phyloP scores from a whole-genome alignment of 75 land plant genomes.

The Pinus tabuliformis region DNA sequence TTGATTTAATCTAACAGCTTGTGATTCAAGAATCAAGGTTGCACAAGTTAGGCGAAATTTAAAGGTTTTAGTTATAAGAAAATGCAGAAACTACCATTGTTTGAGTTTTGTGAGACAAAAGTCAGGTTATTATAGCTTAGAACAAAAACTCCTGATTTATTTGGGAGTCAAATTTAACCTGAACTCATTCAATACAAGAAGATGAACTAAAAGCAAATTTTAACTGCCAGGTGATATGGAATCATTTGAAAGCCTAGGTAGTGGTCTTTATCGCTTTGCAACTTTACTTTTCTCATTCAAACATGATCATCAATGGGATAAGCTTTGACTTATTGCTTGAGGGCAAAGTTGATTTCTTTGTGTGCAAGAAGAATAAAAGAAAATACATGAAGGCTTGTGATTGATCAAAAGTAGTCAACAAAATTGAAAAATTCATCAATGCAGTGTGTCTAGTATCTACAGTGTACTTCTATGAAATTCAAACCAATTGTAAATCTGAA shows the following conservation, averaged over 20 bases:
- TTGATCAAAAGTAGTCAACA: background rate
- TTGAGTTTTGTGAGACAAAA: background rate
- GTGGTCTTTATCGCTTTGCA: background rate
- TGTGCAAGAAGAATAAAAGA: background rate
- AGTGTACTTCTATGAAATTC: background rate
- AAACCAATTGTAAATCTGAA: background rate
- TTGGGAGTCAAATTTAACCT: background rate
- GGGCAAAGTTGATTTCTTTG: constrained; percentile 4
- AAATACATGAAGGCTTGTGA: background rate
- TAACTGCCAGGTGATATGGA: background rate
- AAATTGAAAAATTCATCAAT: background rate
- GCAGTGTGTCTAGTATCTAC: background rate
- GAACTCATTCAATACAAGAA: background rate
- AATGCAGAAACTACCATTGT: background rate
- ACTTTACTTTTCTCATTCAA: no score
- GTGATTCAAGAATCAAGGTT: background rate
- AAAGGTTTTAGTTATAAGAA: background rate
- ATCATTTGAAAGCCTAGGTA: background rate
- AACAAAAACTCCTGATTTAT: background rate
- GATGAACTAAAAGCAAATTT: background rate
- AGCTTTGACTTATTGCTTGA: background rate
- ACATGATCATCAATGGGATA: no score
- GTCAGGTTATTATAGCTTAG: background rate
- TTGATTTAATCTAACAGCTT: background rate
- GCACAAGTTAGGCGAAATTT: background rate